A percentile compares a stretch with the other conserved stretches of the same genome.
These are phyloP conservation scores for Haematococcus sp. DNA, from an alignment of 139 green algal species.

Conservation along the genomic window DNA sequence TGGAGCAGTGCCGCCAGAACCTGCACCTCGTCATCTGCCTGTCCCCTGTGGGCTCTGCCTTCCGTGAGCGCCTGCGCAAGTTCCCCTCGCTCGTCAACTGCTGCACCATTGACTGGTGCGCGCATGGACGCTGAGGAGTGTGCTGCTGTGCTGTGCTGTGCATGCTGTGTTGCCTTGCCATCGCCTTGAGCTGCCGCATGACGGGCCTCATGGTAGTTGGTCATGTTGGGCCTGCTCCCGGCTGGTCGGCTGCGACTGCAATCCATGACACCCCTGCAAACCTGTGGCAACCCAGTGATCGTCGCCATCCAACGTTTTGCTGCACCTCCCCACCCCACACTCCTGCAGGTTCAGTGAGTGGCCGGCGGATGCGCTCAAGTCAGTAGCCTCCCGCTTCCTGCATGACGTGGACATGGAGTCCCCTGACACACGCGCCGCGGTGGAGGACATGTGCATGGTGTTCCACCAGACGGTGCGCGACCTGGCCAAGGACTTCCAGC, in stretches of 20 bases:
- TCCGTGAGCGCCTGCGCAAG: conserved; percentile 74
- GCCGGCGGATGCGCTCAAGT: conserved; percentile 67
- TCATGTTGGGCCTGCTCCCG: too few relatives aligned
- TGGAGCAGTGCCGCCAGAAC: conserved; percentile 54
- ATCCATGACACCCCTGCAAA: too few relatives aligned
- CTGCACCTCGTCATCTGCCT: conserved; percentile 71
- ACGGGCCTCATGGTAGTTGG: too few relatives aligned
- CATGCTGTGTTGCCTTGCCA: too few relatives aligned
- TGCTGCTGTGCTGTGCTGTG: too few relatives aligned
- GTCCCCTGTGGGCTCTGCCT: conserved; percentile 64
- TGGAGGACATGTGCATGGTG: conserved; percentile 66
- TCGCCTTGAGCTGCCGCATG: too few relatives aligned
- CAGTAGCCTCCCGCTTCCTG: conserved; percentile 59
- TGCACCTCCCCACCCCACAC: too few relatives aligned
- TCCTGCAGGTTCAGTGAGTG: conserved; percentile 39
- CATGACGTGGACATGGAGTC: conserved; percentile 55
- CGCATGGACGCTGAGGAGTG: too few relatives aligned
- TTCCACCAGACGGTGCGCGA: conserved; percentile 54
- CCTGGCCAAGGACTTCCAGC: conserved; percentile 45
- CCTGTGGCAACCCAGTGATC: too few relatives aligned
- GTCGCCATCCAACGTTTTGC: too few relatives aligned
- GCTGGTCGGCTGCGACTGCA: too few relatives aligned
- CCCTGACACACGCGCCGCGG: conserved; percentile 26
- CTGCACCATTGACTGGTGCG: conserved; percentile 74
- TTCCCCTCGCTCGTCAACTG: conserved; percentile 77